Conservation (phyloP, 768 basidiomycete species). For the Clavaria fumosa region DNA sequence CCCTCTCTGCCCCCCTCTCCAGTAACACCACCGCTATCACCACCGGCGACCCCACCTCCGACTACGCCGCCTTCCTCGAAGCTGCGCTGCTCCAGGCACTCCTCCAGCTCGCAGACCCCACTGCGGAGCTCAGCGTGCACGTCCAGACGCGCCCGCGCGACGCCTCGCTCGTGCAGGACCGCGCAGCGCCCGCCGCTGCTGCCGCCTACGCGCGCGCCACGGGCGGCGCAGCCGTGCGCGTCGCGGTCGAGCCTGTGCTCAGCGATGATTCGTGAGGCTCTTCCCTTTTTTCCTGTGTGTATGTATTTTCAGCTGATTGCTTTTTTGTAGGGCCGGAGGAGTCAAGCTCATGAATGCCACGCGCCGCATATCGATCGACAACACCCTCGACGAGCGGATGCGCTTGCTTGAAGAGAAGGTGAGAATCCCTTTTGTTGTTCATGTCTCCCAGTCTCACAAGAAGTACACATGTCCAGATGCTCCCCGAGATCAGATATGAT, state of each 20-base stretch:
- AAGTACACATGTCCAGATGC: slow-evolving; percentile 48
- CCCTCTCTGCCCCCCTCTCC: no score
- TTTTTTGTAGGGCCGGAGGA: slow-evolving; percentile 57
- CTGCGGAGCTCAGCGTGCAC: no score
- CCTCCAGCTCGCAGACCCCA: slow-evolving; percentile 66
- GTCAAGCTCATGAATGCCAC: slow-evolving; percentile 59
- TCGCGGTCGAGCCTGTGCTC: slow-evolving; percentile 46
- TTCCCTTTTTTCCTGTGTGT: slow-evolving; percentile 1
- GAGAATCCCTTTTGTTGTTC: slow-evolving; percentile 14
- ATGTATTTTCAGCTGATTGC: not conserved
- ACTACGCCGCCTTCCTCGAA: slow-evolving; percentile 73
- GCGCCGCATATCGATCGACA: slow-evolving; percentile 78
- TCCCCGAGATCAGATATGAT: slow-evolving; percentile 83
- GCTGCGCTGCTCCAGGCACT: slow-evolving; percentile 75
- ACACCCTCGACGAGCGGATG: slow-evolving; percentile 86
- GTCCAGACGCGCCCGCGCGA: slow-evolving; percentile 60
- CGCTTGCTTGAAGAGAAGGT: slow-evolving; percentile 82
- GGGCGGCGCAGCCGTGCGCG: no score
- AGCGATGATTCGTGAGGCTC: slow-evolving; percentile 52
- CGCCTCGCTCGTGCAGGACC: slow-evolving; percentile 33
- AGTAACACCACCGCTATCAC: no score
- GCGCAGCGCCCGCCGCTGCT: no score
- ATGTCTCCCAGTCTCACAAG: not conserved
- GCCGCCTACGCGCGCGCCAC: no score
- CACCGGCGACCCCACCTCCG: slow-evolving; percentile 44